These are phyloP conservation scores for Xylaria curta DNA, from an alignment of 495 filamentous ascomycete genomes.

Conservation along the genomic window DNA sequence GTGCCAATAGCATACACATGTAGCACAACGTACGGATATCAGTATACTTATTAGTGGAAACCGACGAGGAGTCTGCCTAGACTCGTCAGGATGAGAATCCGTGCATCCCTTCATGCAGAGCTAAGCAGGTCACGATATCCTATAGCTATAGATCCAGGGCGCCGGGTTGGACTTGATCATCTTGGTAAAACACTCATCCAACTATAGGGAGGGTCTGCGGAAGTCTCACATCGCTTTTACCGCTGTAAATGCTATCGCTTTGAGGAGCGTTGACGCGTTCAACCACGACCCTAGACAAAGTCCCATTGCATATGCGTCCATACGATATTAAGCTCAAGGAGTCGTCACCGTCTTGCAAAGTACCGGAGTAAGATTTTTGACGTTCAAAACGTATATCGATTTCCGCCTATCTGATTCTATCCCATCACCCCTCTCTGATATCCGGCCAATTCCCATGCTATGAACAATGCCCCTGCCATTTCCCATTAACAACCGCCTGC, in stretches of 20 bases:
- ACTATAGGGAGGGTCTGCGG: not conserved
- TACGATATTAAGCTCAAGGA: not conserved
- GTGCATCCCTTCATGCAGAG: constrained; percentile 1
- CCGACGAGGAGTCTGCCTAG: not conserved
- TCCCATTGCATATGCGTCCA: not conserved
- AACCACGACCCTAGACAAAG: not conserved
- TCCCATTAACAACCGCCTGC: constrained; percentile 16
- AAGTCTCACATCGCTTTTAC: not conserved
- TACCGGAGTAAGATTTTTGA: not conserved
- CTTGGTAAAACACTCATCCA: not conserved
- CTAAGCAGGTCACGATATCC: constrained; percentile 7
- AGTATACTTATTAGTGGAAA: not conserved
- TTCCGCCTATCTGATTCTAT: constrained; percentile 17
- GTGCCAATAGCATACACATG: not conserved
- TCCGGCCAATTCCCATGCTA: not conserved
- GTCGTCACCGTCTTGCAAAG: not conserved
- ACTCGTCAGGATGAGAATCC: constrained; percentile 10
- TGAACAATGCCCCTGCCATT: constrained; percentile 12
- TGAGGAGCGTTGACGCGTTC: not conserved
- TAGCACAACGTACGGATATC: not conserved
- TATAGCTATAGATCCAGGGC: not conserved
- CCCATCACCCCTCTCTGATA: constrained; percentile 3
- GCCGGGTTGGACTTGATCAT: not conserved
- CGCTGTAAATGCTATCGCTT: not conserved
- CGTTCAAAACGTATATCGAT: constrained; percentile 9